Evolutionary conservation across 352 stramenopile genomes (phyloP).

Genomic region (Phytophthora quininea): DNA sequence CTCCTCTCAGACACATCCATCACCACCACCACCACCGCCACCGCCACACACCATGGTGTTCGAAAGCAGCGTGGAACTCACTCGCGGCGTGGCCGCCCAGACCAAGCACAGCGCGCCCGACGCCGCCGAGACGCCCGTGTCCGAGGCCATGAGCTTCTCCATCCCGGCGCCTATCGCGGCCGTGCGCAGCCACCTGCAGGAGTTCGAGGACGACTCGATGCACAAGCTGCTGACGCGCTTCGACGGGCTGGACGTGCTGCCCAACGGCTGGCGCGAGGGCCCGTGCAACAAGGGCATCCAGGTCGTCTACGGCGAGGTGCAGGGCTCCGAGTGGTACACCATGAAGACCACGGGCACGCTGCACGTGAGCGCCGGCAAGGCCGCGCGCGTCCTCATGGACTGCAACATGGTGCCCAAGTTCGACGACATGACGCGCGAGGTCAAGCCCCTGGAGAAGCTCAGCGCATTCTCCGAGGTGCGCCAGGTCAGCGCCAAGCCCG

Average conservation of each 20-base stretch:
- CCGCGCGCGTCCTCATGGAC: slow-evolving; percentile 53
- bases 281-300: slow-evolving; percentile 74
- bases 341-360: slow-evolving; percentile 76
- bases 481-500: slow-evolving; percentile 59
- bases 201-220: slow-evolving; percentile 66
- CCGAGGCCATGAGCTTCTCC: slow-evolving; percentile 38
- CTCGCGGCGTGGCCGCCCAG: slow-evolving; percentile 31
- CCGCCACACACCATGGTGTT: slow-evolving; percentile 48
- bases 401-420: slow-evolving; percentile 74
- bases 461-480: slow-evolving; percentile 70
- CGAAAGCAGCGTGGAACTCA: slow-evolving; percentile 56
- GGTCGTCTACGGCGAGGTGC: slow-evolving; percentile 70
- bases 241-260: slow-evolving; percentile 61
- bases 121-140: slow-evolving; percentile 39
- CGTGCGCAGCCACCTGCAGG: slow-evolving; percentile 54
- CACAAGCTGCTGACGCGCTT: slow-evolving; percentile 61
- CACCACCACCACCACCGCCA: neutral
- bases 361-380: slow-evolving; percentile 57
- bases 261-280: slow-evolving; percentile 68
- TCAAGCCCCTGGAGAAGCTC: slow-evolving; percentile 64
- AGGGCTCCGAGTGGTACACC: slow-evolving; percentile 69
- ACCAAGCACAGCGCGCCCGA: slow-evolving; percentile 43
- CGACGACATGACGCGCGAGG: slow-evolving; percentile 84
- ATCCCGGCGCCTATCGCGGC: slow-evolving; percentile 59
- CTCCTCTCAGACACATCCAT: slow-evolving; percentile 12